Conservation (phyloP, 495 filamentous ascomycete genomes). For the Penicillium psychrofluorescens region DNA sequence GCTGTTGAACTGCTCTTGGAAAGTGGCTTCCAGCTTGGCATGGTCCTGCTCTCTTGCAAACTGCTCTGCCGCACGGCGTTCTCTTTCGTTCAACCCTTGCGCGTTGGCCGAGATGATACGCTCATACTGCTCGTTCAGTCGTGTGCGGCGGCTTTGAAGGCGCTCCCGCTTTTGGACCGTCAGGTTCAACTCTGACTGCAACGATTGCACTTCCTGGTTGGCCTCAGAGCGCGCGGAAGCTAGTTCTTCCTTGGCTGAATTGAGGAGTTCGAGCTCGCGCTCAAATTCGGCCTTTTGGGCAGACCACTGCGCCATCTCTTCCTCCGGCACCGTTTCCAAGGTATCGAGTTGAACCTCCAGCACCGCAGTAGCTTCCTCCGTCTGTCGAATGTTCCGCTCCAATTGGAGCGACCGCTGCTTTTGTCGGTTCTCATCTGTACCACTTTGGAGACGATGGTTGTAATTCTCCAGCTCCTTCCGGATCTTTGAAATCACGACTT, state of each 20-base stretch:
- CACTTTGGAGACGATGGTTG: conserved; percentile 58
- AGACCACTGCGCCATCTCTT: conserved; percentile 54
- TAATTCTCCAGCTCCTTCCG: conserved; percentile 78
- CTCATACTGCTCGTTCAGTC: conserved; percentile 72
- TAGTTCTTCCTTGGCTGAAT: conserved; percentile 50
- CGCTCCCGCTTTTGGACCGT: conserved; percentile 72
- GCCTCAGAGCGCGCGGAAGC: conserved; percentile 54
- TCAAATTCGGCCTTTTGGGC: conserved; percentile 55
- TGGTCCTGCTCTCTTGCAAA: conserved; percentile 59
- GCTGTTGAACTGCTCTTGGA: conserved; percentile 38
- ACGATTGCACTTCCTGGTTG: conserved; percentile 53
- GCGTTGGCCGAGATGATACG: conserved; percentile 70
- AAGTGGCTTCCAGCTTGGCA: conserved; percentile 43
- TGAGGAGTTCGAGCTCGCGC: conserved; percentile 55
- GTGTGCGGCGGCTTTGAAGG: conserved; percentile 64
- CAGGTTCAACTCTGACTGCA: conserved; percentile 59
- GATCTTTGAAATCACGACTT: conserved; percentile 57
- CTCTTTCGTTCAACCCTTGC: conserved; percentile 65
- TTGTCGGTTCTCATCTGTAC: conserved; percentile 74
- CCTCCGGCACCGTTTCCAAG: conserved; percentile 60
- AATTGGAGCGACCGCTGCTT: conserved; percentile 71
- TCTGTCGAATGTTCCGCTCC: conserved; percentile 74
- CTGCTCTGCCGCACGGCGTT: conserved; percentile 63
- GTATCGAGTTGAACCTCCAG: conserved; percentile 59
- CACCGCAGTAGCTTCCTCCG: conserved; percentile 62